phyloP scores from a whole-genome alignment of 108 stramenopile species.

The Skeletonema marinoi region DNA sequence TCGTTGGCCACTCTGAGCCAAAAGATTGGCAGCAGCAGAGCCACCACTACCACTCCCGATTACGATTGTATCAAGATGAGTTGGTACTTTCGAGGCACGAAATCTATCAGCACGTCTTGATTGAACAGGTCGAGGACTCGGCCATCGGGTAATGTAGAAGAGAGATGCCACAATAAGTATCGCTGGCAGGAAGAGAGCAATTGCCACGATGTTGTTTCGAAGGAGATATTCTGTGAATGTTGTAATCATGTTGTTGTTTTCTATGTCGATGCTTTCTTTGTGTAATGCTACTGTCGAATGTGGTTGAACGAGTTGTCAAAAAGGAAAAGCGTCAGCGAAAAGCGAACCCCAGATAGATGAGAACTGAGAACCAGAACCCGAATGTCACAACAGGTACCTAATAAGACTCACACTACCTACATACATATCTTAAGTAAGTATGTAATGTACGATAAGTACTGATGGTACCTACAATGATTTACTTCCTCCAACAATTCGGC shows the following conservation, averaged over 20 bases:
- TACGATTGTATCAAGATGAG: slow-evolving; percentile 64
- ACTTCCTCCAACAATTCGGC: too few relatives aligned
- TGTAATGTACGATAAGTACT: too few relatives aligned
- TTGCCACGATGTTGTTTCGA: background rate
- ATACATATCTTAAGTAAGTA: too few relatives aligned
- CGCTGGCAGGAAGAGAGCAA: slow-evolving; percentile 12
- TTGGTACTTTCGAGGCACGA: slow-evolving; percentile 39
- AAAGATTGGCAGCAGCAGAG: slow-evolving; percentile 49
- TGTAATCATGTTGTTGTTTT: slow-evolving; percentile 13
- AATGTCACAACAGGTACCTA: too few relatives aligned
- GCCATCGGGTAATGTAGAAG: slow-evolving; percentile 29
- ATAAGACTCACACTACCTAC: too few relatives aligned
- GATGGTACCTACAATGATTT: too few relatives aligned
- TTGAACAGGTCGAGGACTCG: slow-evolving; percentile 22
- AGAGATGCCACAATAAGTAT: slow-evolving; percentile 5
- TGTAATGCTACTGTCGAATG: too few relatives aligned
- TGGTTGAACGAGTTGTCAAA: too few relatives aligned
- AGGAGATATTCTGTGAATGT: slow-evolving; percentile 21
- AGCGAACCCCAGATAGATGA: too few relatives aligned
- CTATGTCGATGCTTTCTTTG: background rate
- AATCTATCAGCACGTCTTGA: slow-evolving; percentile 49
- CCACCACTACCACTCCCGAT: slow-evolving; percentile 79
- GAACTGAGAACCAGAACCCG: too few relatives aligned
- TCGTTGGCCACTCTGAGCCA: slow-evolving; percentile 55
- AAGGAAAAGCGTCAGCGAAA: too few relatives aligned